phyloP scores from a whole-genome alignment of 2,329 filamentous ascomycete species.

The Pyrenochaeta sp. region DNA sequence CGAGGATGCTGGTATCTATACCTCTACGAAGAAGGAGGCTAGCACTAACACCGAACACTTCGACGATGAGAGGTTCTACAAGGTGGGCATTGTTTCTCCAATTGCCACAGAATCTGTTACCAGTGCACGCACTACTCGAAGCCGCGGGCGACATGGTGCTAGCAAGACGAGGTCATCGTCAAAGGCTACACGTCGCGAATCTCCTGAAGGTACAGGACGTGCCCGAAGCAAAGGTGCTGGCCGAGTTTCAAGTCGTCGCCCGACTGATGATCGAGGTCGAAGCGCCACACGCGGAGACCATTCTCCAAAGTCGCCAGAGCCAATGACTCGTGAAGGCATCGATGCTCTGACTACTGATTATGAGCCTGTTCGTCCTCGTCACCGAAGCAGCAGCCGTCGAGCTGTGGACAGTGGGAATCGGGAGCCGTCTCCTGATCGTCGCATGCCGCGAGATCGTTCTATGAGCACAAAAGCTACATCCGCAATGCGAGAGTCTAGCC shows the following conservation, averaged over 20 bases:
- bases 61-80: constrained; percentile 58
- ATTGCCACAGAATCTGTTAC: constrained; percentile 46
- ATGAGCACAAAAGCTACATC: constrained; percentile 43
- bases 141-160: constrained; percentile 39
- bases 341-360: constrained; percentile 69
- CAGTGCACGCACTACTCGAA: constrained; percentile 45
- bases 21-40: constrained; percentile 50
- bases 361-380: constrained; percentile 60
- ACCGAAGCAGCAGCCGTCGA: constrained; percentile 61
- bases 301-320: constrained; percentile 83
- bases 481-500: constrained; percentile 38
- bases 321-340: constrained; percentile 69
- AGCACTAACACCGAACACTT: constrained; percentile 54
- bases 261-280: constrained; percentile 41
- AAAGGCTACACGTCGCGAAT: constrained; percentile 45
- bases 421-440: constrained; percentile 56
- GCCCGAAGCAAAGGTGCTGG: constrained; percentile 41
- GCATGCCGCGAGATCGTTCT: constrained; percentile 44
- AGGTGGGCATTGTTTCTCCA: constrained; percentile 47
- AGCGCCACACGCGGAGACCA: constrained; percentile 54
- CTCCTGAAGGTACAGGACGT: constrained; percentile 39
- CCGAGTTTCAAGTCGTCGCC: constrained; percentile 46
- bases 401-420: constrained; percentile 54
- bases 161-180: constrained; percentile 48
- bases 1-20: constrained; percentile 69